phyloP scores from a whole-genome alignment of 768 basidiomycete genomes.

The Lactarius vividus region DNA sequence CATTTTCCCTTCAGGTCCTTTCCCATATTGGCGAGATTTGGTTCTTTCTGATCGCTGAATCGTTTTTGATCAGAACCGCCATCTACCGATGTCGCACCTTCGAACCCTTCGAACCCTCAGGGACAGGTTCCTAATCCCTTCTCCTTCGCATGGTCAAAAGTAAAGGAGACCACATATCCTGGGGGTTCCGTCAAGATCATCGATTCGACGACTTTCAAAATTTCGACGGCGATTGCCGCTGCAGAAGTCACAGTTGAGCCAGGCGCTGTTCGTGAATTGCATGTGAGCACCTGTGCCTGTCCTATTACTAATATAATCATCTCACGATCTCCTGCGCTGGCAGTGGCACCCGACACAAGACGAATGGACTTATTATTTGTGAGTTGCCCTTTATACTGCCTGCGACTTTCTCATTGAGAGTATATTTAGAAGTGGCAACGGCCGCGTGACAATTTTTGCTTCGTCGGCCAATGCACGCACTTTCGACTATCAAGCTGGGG shows the following conservation, averaged over 20 bases:
- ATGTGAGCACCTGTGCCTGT: conserved; percentile 38
- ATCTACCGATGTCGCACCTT: conserved; percentile 36
- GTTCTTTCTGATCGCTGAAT: not conserved
- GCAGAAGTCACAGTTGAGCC: conserved; percentile 59
- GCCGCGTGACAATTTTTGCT: conserved; percentile 57
- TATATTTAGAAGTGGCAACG: conserved; percentile 46
- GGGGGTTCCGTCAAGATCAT: conserved; percentile 44
- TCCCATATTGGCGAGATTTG: not conserved
- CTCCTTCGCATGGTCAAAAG: conserved; percentile 47
- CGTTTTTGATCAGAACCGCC: conserved; percentile 30
- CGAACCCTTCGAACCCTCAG: conserved; percentile 42
- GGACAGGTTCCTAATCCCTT: conserved; percentile 46
- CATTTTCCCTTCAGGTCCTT: conserved; percentile 33
- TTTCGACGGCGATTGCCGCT: conserved; percentile 51
- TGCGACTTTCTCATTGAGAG: conserved; percentile 13
- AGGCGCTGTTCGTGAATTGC: conserved; percentile 58
- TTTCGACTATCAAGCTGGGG: conserved; percentile 61
- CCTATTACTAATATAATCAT: not conserved
- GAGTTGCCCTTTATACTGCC: conserved; percentile 27
- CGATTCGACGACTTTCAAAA: conserved; percentile 50
- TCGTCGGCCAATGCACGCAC: conserved; percentile 51
- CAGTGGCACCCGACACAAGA: conserved; percentile 72
- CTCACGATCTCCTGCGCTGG: not conserved
- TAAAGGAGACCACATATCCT: conserved; percentile 41
- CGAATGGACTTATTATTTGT: conserved; percentile 62